A percentile compares a stretch with the other conserved stretches of the same genome.
Conservation (phyloP, 306 rosid species). For the Vigna angularis region DNA sequence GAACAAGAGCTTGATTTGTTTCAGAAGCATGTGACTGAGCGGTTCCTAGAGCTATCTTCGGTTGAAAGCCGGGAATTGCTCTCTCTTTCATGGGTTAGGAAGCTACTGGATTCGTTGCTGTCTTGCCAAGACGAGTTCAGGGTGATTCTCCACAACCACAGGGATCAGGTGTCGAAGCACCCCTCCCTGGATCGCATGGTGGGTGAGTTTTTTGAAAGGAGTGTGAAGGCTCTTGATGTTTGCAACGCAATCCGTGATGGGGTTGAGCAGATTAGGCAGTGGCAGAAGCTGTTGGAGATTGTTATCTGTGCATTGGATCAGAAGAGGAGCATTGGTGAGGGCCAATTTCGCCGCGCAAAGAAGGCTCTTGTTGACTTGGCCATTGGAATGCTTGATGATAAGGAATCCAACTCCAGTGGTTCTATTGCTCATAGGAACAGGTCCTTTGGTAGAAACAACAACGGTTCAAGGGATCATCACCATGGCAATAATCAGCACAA, state of each 20-base stretch:
- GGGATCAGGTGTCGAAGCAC: constrained; percentile 42
- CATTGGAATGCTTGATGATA: constrained; percentile 83
- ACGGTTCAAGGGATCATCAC: constrained; percentile 28
- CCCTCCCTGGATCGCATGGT: constrained; percentile 70
- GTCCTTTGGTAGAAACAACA: constrained; percentile 76
- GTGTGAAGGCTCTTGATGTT: constrained; percentile 84
- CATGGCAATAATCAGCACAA: not conserved
- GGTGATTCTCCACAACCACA: constrained; percentile 52
- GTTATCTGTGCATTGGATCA: constrained; percentile 69
- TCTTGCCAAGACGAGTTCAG: constrained; percentile 72
- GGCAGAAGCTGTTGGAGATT: constrained; percentile 81
- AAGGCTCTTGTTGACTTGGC: constrained; percentile 85
- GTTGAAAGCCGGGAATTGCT: constrained; percentile 53
- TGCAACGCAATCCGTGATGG: constrained; percentile 93
- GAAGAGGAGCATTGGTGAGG: constrained; percentile 69
- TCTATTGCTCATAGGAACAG: constrained; percentile 70
- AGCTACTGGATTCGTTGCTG: constrained; percentile 75
- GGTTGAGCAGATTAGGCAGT: constrained; percentile 79
- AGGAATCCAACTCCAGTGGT: constrained; percentile 63
- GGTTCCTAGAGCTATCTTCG: constrained; percentile 58
- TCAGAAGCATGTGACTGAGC: constrained; percentile 63
- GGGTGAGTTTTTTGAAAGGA: constrained; percentile 74
- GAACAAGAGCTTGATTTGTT: constrained; percentile 68
- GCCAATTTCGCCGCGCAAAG: constrained; percentile 89
- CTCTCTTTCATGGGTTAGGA: constrained; percentile 73